Evolutionary conservation across 352 stramenopile genomes (phyloP).

Genomic region (Thalassiosira livingstoniorum): DNA sequence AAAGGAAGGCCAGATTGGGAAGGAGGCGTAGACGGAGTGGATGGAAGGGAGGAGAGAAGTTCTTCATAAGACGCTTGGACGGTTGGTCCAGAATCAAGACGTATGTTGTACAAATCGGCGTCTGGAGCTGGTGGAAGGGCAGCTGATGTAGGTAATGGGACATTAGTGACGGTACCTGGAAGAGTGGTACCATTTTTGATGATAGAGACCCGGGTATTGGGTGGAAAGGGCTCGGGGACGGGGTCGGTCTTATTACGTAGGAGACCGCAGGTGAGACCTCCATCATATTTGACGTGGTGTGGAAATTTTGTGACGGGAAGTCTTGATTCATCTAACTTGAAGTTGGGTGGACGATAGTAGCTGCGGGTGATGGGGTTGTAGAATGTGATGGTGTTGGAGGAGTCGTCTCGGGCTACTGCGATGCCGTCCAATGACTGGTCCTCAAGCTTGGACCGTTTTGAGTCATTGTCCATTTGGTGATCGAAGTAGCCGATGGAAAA

Average conservation of each 20-base stretch:
- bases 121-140: not conserved
- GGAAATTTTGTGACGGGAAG: slow-evolving; percentile 13
- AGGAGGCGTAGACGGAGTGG: too few relatives aligned
- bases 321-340: slow-evolving; percentile 12
- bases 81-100: too few relatives aligned
- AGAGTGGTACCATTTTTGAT: not conserved
- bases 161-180: slow-evolving; percentile 9
- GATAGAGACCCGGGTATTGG: slow-evolving; percentile 4
- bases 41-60: too few relatives aligned
- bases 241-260: slow-evolving; percentile 17
- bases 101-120: not conserved
- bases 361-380: slow-evolving; percentile 30
- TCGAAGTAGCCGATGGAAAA: slow-evolving; percentile 15
- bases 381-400: slow-evolving; percentile 18
- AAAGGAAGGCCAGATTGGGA: not conserved
- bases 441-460: not conserved
- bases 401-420: slow-evolving; percentile 8
- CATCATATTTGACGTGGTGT: slow-evolving; percentile 8
- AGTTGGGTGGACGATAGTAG: slow-evolving; percentile 17
- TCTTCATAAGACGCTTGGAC: too few relatives aligned
- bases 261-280: slow-evolving; percentile 18
- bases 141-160: not conserved
- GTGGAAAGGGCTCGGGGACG: slow-evolving; percentile 22
- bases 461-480: not conserved
- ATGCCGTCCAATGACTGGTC: slow-evolving; percentile 22